Conservation (phyloP, 306 rosid species). For the Rubus parviflorus region DNA sequence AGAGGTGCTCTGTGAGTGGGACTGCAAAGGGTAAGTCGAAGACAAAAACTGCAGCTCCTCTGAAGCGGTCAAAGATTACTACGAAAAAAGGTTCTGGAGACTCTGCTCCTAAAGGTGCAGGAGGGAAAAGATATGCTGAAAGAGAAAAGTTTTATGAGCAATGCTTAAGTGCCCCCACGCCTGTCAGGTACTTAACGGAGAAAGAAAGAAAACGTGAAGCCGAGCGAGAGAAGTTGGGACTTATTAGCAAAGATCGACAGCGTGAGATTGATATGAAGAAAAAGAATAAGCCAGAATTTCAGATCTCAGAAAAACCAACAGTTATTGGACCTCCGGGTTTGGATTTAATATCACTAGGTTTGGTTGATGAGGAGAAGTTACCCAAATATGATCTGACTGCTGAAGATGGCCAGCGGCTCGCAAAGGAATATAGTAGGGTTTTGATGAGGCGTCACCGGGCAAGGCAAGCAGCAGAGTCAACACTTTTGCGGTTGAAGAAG, state of each 20-base stretch:
- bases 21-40: slow-evolving; percentile 58
- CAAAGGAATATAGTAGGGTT: slow-evolving; percentile 89
- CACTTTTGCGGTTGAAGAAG: slow-evolving; percentile 58
- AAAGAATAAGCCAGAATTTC: slow-evolving; percentile 35
- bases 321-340: slow-evolving; percentile 72
- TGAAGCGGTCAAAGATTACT: slow-evolving; percentile 46
- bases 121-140: slow-evolving; percentile 39
- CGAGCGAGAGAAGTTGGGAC: slow-evolving; percentile 70
- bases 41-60: slow-evolving; percentile 28
- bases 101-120: slow-evolving; percentile 22
- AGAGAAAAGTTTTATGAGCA: slow-evolving; percentile 55
- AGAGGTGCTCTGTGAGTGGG: slow-evolving; percentile 48
- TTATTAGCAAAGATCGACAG: slow-evolving; percentile 77
- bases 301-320: slow-evolving; percentile 55
- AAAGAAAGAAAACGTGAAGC: slow-evolving; percentile 60
- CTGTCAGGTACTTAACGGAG: slow-evolving; percentile 48
- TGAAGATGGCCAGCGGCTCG: slow-evolving; percentile 80
- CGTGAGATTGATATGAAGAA: slow-evolving; percentile 70
- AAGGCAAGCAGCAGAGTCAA: slow-evolving; percentile 75
- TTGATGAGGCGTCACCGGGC: slow-evolving; percentile 79
- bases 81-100: slow-evolving; percentile 39
- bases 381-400: slow-evolving; percentile 66
- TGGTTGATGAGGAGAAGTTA: slow-evolving; percentile 76
- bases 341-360: slow-evolving; percentile 64
- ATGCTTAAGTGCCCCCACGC: slow-evolving; percentile 75